Base-by-base conservation (phyloP, 257 asterid genomes). In the Perilla frutescens region DNA sequence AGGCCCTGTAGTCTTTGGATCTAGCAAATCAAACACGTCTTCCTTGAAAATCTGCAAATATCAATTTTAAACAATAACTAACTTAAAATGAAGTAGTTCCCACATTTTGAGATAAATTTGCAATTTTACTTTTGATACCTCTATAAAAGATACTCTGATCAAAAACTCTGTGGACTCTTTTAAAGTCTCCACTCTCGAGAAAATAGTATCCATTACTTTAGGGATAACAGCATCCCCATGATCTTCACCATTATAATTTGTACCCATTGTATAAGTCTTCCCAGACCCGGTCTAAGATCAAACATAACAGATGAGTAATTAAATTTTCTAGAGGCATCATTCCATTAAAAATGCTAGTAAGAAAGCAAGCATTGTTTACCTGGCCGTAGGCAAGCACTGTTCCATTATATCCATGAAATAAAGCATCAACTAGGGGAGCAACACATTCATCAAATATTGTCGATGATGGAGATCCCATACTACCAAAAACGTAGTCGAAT, bases 371-470 rank as follows among this genome's bases (percentile, higher is more conserved):
- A 14, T 32, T 26, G 7, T 15, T 8, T 45, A 95, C 99, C 96
- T 95, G 99, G 4, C 99, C 99, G 12, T 92, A 95, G 20, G 99
- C 99, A 59, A 95, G 98, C 12, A 95, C 99, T 5, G 99, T 92
- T 59, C 97, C 96, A 54, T 95, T 95, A 57, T 92, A 95, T 4
- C 99, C 99, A 49, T 88, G 84, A 49, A 95, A 89, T 4, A 95
- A 62, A 7, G 97, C 96, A 53, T 92, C 99, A 20, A 92, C 96
- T 1, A 95, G 78, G 11, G 97, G 90, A 14, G 90, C 86, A 74
- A 90, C 97, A 60, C 96, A 92, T 10, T 90, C 96, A 32, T 87
- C 97, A 58, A 74, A 95, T 13, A 95, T 85, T n/a, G 75, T 74
- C 2, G 90, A 86, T 13, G 92, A 77, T 0, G 97, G 84, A 6